Evolutionary conservation across 2,329 filamentous ascomycete genomes (phyloP).

Genomic region (Calonectria honghensis): DNA sequence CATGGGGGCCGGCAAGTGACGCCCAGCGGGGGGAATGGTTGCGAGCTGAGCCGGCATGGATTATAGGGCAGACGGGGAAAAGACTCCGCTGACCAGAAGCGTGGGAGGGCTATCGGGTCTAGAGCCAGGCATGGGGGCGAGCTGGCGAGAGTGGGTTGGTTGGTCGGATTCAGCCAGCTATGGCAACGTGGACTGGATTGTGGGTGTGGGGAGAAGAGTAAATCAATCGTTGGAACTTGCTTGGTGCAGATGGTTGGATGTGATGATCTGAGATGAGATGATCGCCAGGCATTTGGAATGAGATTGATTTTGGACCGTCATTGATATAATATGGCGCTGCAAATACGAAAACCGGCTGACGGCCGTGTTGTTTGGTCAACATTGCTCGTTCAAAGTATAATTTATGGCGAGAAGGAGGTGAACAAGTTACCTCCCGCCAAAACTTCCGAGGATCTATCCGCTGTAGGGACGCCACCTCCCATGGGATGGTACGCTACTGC

Average conservation of each 20-base stretch:
- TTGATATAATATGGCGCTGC: neutral
- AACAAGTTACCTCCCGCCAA: neutral
- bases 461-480: neutral
- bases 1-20: constrained; percentile 26
- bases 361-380: neutral
- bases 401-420: neutral
- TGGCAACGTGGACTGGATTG: constrained; percentile 27
- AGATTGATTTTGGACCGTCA: neutral
- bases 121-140: constrained; percentile 14
- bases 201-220: constrained; percentile 37
- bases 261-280: constrained; percentile 12
- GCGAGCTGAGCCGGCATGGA: constrained; percentile 31
- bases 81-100: constrained; percentile 39
- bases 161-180: neutral
- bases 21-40: constrained; percentile 49
- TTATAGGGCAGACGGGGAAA: constrained; percentile 22
- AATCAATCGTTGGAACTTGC: neutral
- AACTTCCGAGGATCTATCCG: constrained; percentile 14
- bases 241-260: constrained; percentile 39
- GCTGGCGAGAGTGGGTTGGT: neutral
- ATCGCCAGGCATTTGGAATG: neutral
- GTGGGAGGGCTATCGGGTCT: constrained; percentile 21
- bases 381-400: neutral
- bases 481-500: constrained; percentile 8
- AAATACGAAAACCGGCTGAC: neutral